A percentile compares a stretch with the other conserved stretches of the same genome.
Conservation (phyloP, 805 yeast genomes). For the Wickerhamiella galacta region DNA sequence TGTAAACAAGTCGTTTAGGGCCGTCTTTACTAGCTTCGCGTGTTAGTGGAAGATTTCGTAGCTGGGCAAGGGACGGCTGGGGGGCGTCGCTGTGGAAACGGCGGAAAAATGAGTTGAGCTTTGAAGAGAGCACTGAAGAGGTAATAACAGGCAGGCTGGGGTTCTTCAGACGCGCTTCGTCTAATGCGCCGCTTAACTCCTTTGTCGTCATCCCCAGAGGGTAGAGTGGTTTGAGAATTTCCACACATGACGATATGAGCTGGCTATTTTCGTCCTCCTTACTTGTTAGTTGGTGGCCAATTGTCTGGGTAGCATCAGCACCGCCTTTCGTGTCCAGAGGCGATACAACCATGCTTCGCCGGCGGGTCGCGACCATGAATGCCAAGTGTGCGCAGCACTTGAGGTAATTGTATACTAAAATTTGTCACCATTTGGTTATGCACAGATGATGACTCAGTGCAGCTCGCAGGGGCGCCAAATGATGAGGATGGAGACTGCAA, state of each 20-base stretch:
- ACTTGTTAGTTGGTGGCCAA: no score
- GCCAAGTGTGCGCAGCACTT: no score
- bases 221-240: conserved; percentile 10
- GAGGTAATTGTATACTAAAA: no score
- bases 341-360: no score
- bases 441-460: no score
- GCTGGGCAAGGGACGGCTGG: conserved; percentile 9
- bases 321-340: no score
- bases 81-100: conserved; percentile 16
- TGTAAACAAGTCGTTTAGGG: conserved; percentile 19
- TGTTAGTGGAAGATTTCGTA: conserved; percentile 16
- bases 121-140: conserved; percentile 20
- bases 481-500: no score
- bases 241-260: conserved; percentile 16
- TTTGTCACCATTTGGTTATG: no score
- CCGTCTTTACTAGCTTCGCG: conserved; percentile 15
- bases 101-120: conserved; percentile 20
- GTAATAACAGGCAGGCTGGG: conserved; percentile 14
- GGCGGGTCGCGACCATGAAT: no score
- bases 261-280: conserved; percentile 6
- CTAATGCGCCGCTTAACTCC: conserved; percentile 15
- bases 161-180: conserved; percentile 6
- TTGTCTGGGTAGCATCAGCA: no score
- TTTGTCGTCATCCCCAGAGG: conserved; percentile 19
- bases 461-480: no score